Evolutionary conservation across 2,329 filamentous ascomycete species (phyloP), one percentile per base, ranked within the genome.

Genomic region (Teratosphaeriaceae sp.): DNA sequence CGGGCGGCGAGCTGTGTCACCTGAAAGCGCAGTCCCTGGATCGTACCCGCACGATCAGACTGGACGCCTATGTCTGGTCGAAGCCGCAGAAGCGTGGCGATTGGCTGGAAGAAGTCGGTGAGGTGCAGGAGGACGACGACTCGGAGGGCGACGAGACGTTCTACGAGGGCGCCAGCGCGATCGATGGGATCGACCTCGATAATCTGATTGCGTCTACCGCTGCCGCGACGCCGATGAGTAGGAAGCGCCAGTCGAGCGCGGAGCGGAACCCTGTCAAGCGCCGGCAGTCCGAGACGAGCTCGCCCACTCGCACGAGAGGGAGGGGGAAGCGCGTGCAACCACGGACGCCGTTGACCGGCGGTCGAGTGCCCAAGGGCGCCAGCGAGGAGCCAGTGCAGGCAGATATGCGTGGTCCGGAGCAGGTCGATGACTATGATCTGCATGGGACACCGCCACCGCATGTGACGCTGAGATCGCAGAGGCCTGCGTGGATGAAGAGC

Each of bases 1-100:
- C 68, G 0, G 68, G 68, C 5, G 44, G 48, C 11, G 63, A 70
- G 43, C 54, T 72, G 2, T 62, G 59, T 8, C 45, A 53, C 18
- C 43, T 70, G 13, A 71, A 71, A 41, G 56, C 58, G 5, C 13
- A 42, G 9, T 37, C 43, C 8, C 13, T 29, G 19, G 38, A n/a
- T 7, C 5, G 3, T n/a, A 21, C 11, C 13, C 43, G 38, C 3
- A 18, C 21, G 4, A 26, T 46, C 3, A 16, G 27, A 18, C 26
- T 20, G 11, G 44, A 36, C 3, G n/a, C 43, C 5, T 39, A 43
- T 24, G 1, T 43, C 11, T 13, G n/a, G 12, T 34, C 30, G 44
- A 46, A 43, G 30, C 44, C 40, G n/a, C 31, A 38, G 5, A 42
- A 42, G 26, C 38, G n/a, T 4, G 36, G 7, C 22, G 22, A 26